These are phyloP conservation scores for Aspergillus melleus DNA, from an alignment of 2,329 filamentous ascomycete genomes.

Conservation along the genomic window DNA sequence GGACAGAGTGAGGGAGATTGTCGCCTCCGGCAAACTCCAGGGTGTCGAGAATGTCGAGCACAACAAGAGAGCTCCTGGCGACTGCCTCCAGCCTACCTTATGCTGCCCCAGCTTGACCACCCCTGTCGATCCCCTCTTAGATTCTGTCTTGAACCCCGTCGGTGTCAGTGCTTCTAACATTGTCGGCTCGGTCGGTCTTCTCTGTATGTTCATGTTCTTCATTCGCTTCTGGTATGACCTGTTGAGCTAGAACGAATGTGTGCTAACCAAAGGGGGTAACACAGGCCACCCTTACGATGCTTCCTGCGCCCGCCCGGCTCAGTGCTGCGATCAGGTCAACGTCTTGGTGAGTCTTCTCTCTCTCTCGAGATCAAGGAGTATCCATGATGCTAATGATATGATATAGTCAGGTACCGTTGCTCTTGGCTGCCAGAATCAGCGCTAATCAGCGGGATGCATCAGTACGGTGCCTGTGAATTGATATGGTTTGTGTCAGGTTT, in stretches of 20 bases:
- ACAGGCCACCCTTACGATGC: slow-evolving; percentile 26
- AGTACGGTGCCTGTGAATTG: no score
- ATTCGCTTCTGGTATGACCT: background rate
- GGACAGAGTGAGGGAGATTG: slow-evolving; percentile 10
- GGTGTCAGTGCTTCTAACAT: slow-evolving; percentile 25
- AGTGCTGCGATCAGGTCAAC: slow-evolving; percentile 34
- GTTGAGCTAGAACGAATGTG: background rate
- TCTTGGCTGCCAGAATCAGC: background rate
- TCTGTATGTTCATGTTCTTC: slow-evolving; percentile 22
- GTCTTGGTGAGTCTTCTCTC: slow-evolving; percentile 23
- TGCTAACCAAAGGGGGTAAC: background rate
- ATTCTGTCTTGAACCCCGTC: slow-evolving; percentile 25
- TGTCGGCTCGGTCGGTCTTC: slow-evolving; percentile 30
- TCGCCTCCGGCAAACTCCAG: background rate
- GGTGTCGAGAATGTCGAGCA: background rate
- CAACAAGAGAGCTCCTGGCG: slow-evolving; percentile 1
- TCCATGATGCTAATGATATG: background rate
- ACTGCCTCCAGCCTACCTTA: slow-evolving; percentile 24
- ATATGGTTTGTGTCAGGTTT: no score
- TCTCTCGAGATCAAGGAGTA: no score
- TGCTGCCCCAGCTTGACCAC: slow-evolving; percentile 32
- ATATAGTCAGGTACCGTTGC: slow-evolving; percentile 1
- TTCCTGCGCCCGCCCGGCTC: slow-evolving; percentile 21
- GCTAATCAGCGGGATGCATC: background rate
- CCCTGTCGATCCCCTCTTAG: slow-evolving; percentile 27